phyloP scores from a whole-genome alignment of 2,329 filamentous ascomycete species.

The Botrytis fabae region DNA sequence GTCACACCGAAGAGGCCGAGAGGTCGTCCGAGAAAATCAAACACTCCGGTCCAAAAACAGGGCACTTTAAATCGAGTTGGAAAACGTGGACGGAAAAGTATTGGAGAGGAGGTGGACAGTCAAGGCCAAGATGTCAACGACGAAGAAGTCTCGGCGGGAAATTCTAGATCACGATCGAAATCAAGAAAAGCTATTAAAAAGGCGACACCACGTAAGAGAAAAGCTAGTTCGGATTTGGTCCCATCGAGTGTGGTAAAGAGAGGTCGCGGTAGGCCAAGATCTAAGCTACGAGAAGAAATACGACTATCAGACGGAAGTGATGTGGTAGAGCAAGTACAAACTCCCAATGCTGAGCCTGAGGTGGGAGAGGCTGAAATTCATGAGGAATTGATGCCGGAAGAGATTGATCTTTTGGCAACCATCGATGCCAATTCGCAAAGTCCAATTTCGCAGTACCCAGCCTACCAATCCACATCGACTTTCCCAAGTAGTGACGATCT shows the following conservation, averaged over 20 bases:
- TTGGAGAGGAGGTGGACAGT: conserved; percentile 36
- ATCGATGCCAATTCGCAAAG: conserved; percentile 15
- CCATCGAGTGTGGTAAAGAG: conserved; percentile 19
- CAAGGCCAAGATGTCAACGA: conserved; percentile 33
- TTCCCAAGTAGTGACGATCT: conserved; percentile 22
- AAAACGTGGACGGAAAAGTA: conserved; percentile 33
- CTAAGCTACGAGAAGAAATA: conserved; percentile 21
- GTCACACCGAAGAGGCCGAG: conserved; percentile 45
- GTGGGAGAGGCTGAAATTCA: conserved; percentile 25
- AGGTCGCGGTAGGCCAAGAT: conserved; percentile 23
- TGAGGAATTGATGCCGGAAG: conserved; percentile 23
- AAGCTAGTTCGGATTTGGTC: conserved; percentile 3
- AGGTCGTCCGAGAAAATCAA: conserved; percentile 47
- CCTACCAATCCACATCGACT: conserved; percentile 30
- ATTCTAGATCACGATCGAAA: conserved; percentile 36
- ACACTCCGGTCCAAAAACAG: conserved; percentile 40
- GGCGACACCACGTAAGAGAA: conserved; percentile 26
- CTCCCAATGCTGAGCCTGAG: conserved; percentile 28
- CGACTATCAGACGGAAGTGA: conserved; percentile 29
- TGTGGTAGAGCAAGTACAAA: conserved; percentile 30
- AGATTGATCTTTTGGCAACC: conserved; percentile 19
- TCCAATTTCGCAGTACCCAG: conserved; percentile 29
- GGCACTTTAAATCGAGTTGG: conserved; percentile 33
- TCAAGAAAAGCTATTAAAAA: conserved; percentile 33
- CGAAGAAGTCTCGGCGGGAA: conserved; percentile 32